phyloP scores from a whole-genome alignment of 768 basidiomycete species.

The Mycena latifolia region DNA sequence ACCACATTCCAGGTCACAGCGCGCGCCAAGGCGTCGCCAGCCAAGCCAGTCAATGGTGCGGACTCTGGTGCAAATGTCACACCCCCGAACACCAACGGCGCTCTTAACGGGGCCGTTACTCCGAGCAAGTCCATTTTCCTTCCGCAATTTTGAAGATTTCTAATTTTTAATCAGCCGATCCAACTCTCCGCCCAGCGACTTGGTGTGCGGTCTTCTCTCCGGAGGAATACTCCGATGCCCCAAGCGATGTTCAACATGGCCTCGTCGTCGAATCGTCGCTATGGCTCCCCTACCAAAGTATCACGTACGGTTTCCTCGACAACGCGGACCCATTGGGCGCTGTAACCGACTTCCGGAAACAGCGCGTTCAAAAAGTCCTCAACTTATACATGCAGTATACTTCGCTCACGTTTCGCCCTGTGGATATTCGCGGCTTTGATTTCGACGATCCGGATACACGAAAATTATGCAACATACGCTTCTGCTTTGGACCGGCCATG shows the following conservation, averaged over 20 bases:
- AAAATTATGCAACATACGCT: background rate
- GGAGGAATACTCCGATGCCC: background rate
- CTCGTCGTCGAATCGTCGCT: background rate
- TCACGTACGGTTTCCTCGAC: slow-evolving; percentile 11
- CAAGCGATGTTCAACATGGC: background rate
- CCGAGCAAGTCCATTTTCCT: too few species aligned
- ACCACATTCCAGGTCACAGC: slow-evolving; percentile 13
- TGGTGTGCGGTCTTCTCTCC: background rate
- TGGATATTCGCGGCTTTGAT: background rate
- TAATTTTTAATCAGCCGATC: background rate
- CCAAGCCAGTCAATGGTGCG: too few species aligned
- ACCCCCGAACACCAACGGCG: background rate
- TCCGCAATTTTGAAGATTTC: background rate
- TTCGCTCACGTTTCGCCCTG: background rate
- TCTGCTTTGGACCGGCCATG: background rate
- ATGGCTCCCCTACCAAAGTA: background rate
- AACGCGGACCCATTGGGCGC: background rate
- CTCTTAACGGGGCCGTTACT: background rate
- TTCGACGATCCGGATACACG: background rate
- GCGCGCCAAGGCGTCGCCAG: background rate
- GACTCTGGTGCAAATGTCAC: too few species aligned
- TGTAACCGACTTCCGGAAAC: background rate
- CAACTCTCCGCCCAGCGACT: background rate
- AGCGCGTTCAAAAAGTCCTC: background rate
- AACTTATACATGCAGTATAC: background rate